phyloP scores from a whole-genome alignment of 495 filamentous ascomycete species.

The Neurospora discreta region DNA sequence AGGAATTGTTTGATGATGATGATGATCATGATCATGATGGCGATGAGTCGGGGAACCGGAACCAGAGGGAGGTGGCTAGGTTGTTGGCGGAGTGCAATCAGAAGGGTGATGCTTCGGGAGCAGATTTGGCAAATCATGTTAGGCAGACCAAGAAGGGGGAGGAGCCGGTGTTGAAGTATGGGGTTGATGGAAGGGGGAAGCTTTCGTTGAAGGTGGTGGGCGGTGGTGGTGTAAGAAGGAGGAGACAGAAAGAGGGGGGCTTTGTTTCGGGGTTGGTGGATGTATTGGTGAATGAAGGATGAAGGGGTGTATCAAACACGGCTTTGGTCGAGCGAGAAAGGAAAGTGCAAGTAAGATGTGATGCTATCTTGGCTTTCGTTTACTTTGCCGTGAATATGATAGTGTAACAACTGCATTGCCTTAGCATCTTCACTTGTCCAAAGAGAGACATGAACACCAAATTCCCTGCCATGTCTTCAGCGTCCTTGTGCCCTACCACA shows the following conservation, averaged over 20 bases:
- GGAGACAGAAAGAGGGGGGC: neutral
- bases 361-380: neutral
- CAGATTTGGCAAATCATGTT: neutral
- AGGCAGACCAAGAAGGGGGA: neutral
- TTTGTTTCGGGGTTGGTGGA: neutral
- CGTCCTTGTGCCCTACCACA: no score
- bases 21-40: no score
- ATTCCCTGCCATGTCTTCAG: no score
- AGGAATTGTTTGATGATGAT: neutral
- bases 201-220: neutral
- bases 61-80: neutral
- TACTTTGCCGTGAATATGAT: accelerated
- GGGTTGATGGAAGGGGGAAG: neutral
- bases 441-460: no score
- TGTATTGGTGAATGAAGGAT: neutral
- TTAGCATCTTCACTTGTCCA: neutral
- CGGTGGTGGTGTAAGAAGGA: neutral
- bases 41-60: neutral
- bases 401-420: neutral
- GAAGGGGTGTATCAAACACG: neutral
- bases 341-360: neutral
- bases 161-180: neutral
- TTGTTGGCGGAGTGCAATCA: neutral
- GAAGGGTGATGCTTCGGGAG: neutral
- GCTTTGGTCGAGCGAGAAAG: neutral